Conservation (phyloP, 208 protist species). For the Wallacemonas rigidus region DNA sequence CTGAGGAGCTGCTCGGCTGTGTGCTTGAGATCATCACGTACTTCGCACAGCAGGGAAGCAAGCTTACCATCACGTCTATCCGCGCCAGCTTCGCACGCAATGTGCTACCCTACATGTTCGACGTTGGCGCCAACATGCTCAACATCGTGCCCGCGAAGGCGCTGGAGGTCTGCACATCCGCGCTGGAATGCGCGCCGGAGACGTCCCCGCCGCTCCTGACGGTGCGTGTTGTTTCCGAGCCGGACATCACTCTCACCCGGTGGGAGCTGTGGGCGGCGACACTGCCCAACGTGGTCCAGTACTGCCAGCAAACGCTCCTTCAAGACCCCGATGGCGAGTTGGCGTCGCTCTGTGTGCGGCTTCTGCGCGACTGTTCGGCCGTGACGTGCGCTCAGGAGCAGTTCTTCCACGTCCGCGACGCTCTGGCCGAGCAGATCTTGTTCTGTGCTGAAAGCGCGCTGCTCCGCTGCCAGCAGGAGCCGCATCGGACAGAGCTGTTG, state of each 20-base stretch:
- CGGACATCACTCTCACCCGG: slow-evolving; percentile 53
- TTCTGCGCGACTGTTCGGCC: slow-evolving; percentile 64
- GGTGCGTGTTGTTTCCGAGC: slow-evolving; percentile 49
- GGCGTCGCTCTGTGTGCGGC: slow-evolving; percentile 30
- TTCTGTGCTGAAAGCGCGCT: slow-evolving; percentile 27
- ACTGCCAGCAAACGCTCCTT: slow-evolving; percentile 48
- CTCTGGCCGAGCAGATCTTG: slow-evolving; percentile 42
- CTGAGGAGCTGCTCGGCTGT: slow-evolving; percentile 69
- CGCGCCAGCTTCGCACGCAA: slow-evolving; percentile 47
- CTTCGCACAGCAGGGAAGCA: slow-evolving; percentile 60
- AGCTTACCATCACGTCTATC: slow-evolving; percentile 44
- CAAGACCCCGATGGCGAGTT: slow-evolving; percentile 36
- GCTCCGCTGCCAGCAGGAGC: slow-evolving; percentile 19
- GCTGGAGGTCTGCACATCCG: slow-evolving; percentile 61
- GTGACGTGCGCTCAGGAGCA: slow-evolving; percentile 55
- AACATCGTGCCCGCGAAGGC: slow-evolving; percentile 21
- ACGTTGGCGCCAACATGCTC: slow-evolving; percentile 35
- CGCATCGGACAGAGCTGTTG: slow-evolving; percentile 39
- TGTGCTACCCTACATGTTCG: slow-evolving; percentile 75
- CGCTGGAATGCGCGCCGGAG: slow-evolving; percentile 59
- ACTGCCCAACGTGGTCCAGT: slow-evolving; percentile 44
- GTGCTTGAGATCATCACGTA: slow-evolving; percentile 73
- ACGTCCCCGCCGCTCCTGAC: slow-evolving; percentile 23
- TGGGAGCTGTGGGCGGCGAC: slow-evolving; percentile 58
- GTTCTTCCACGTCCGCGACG: slow-evolving; percentile 46